Evolutionary conservation across 805 yeast species (phyloP).

Genomic region (Hanseniaspora pseudoguilliermondii): DNA sequence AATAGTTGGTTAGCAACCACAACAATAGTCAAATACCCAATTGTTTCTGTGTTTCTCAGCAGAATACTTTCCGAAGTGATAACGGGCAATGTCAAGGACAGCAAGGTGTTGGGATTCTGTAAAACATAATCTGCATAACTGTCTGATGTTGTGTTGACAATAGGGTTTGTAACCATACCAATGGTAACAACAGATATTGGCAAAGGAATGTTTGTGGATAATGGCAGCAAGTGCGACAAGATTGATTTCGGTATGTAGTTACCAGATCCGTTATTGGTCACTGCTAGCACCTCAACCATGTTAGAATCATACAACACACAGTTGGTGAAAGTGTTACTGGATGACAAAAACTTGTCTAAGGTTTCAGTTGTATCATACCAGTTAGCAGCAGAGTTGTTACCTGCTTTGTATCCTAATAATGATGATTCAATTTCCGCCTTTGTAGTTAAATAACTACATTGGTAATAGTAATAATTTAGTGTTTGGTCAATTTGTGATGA

Average conservation of each 20-base stretch:
- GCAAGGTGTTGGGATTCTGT: slow-evolving; percentile 30
- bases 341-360: slow-evolving; percentile 48
- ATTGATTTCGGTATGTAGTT: slow-evolving; percentile 25
- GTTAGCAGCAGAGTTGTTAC: slow-evolving; percentile 45
- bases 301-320: slow-evolving; percentile 57
- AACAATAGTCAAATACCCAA: slow-evolving; percentile 59
- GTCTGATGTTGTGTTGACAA: slow-evolving; percentile 29
- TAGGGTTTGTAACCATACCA: slow-evolving; percentile 60
- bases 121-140: not conserved
- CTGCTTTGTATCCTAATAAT: slow-evolving; percentile 53
- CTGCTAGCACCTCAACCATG: slow-evolving; percentile 35
- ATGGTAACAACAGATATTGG: slow-evolving; percentile 30
- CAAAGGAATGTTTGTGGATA: slow-evolving; percentile 38
- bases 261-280: slow-evolving; percentile 32
- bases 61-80: slow-evolving; percentile 61
- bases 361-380: slow-evolving; percentile 37
- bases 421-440: slow-evolving; percentile 50
- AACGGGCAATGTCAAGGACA: slow-evolving; percentile 71
- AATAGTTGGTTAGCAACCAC: slow-evolving; percentile 35
- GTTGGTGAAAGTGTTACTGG: slow-evolving; percentile 49
- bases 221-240: slow-evolving; percentile 35
- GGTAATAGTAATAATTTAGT: slow-evolving; percentile 50
- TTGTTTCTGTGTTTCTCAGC: slow-evolving; percentile 42
- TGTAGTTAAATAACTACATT: slow-evolving; percentile 50
- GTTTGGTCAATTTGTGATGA: slow-evolving; percentile 67